Conservation (phyloP, 176 grass and related monocot genomes). For the Phoenix roebelenii region DNA sequence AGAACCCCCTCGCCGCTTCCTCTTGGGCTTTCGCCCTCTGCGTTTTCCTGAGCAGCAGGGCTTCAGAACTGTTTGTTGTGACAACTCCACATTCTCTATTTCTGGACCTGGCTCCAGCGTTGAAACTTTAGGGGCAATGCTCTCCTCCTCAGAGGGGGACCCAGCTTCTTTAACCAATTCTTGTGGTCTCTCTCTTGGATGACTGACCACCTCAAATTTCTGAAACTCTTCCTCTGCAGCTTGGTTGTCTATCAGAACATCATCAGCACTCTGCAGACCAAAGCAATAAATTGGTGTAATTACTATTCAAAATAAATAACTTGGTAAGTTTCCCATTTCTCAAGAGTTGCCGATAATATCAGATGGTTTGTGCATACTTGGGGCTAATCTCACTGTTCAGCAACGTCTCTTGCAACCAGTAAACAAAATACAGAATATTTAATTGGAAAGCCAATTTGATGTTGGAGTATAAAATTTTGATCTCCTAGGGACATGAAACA, state of each 20-base stretch:
- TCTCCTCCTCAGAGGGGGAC: constrained; percentile 54
- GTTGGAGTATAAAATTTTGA: no score
- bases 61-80: constrained; percentile 38
- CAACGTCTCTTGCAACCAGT: no score
- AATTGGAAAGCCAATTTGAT: no score
- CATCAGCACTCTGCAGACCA: constrained; percentile 50
- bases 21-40: constrained; percentile 46
- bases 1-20: constrained; percentile 1
- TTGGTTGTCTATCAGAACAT: constrained; percentile 89
- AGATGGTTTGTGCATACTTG: no score
- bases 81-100: constrained; percentile 19
- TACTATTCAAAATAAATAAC: no score
- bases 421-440: no score
- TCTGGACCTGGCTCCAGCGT: constrained; percentile 30
- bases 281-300: background rate
- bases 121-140: constrained; percentile 11
- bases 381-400: no score
- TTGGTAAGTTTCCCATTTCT: no score
- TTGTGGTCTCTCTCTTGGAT: constrained; percentile 33
- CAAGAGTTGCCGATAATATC: no score
- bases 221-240: constrained; percentile 55
- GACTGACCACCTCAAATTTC: constrained; percentile 52
- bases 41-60: constrained; percentile 55
- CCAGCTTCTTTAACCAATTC: constrained; percentile 33
- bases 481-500: no score